These are phyloP conservation scores for Calonectria fujianensis DNA, from an alignment of 2,329 filamentous ascomycete species.

Conservation along the genomic window DNA sequence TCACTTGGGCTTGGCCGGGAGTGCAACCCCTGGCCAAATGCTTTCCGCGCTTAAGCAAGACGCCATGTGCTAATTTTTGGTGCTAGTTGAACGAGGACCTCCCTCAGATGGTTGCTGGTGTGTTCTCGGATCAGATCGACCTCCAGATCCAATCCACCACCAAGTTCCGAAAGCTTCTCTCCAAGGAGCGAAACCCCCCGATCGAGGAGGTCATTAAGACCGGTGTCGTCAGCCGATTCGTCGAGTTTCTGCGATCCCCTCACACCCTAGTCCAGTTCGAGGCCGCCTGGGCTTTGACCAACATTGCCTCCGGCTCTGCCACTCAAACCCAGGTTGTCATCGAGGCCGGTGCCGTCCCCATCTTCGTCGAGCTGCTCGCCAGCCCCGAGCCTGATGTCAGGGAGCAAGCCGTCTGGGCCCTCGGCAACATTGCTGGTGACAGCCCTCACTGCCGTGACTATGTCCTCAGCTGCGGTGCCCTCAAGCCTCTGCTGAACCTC, in stretches of 20 bases:
- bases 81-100: conserved; percentile 95
- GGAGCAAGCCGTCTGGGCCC: conserved; percentile 98
- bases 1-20: conserved; percentile 17
- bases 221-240: conserved; percentile 96
- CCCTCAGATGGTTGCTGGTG: conserved; percentile 96
- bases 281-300: conserved; percentile 98
- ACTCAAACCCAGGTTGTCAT: conserved; percentile 99
- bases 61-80: conserved; percentile 45
- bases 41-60: conserved; percentile 34
- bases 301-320: conserved; percentile 98
- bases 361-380: conserved; percentile 96
- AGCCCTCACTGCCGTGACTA: conserved; percentile 98
- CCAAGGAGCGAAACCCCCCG: conserved; percentile 98
- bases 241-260: conserved; percentile 97
- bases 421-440: conserved; percentile 99
- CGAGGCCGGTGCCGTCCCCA: conserved; percentile 97
- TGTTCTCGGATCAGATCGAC: conserved; percentile 99
- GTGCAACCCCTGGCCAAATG: conserved; percentile 25
- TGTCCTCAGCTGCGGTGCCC: conserved; percentile 91
- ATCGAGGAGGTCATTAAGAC: conserved; percentile 99
- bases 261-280: conserved; percentile 99
- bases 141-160: conserved; percentile 97
- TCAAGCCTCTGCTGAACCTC: conserved; percentile 91
- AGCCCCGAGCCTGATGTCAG: conserved; percentile 98
- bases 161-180: conserved; percentile 98